These are phyloP conservation scores for Pyrenochaeta sp. DNA, from an alignment of 2,329 filamentous ascomycete genomes.

Conservation along the genomic window DNA sequence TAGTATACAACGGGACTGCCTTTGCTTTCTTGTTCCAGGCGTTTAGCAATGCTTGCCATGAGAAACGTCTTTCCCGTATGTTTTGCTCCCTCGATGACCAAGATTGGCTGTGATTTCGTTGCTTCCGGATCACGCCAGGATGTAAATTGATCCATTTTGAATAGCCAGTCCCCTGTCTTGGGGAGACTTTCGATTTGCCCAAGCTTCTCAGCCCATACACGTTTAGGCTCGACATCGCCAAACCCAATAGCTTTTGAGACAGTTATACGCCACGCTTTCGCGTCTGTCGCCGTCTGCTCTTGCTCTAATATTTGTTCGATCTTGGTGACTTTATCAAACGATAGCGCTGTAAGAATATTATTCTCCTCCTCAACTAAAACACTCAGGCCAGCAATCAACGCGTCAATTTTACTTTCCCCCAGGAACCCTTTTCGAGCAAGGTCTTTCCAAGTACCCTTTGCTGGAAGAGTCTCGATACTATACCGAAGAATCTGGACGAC, in stretches of 20 bases:
- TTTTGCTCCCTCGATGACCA: not conserved
- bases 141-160: not conserved
- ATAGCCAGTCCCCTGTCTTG: not conserved
- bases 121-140: not conserved
- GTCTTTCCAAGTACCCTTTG: not conserved
- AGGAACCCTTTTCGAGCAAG: not conserved
- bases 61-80: not conserved
- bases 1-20: not conserved
- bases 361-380: not conserved
- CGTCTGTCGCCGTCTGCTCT: not conserved
- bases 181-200: not conserved
- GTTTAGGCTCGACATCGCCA: not conserved
- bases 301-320: not conserved
- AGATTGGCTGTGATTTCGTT: not conserved
- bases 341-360: not conserved
- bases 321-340: not conserved
- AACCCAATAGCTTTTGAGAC: not conserved
- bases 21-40: not conserved
- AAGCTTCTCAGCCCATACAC: not conserved
- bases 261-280: not conserved
- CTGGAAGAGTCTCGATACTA: not conserved
- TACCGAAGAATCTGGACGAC: not conserved
- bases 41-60: not conserved
- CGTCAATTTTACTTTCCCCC: not conserved
- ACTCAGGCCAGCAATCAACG: not conserved